Percentiles rank a stretch among this genome's conserved stretches.
Evolutionary conservation across 495 filamentous ascomycete genomes (phyloP).

Genomic region (Cenococcum geophilum): DNA sequence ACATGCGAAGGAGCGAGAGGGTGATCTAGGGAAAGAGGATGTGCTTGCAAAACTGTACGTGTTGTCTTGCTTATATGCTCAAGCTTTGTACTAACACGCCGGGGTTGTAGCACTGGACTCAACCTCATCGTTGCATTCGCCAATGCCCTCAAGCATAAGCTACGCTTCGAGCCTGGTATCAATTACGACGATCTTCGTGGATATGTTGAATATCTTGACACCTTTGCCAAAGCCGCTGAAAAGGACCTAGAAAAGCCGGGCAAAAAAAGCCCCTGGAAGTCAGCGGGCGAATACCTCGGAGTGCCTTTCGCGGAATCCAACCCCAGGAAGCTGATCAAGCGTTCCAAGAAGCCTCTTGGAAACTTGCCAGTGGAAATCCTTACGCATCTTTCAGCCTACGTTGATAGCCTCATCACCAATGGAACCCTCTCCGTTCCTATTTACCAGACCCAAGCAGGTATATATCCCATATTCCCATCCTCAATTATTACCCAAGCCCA

Average conservation of each 20-base stretch:
- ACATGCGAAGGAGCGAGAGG: constrained; percentile 59
- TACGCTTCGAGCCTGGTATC: constrained; percentile 80
- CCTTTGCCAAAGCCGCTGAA: constrained; percentile 66
- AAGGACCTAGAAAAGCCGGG: constrained; percentile 43
- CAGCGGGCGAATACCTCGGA: constrained; percentile 30
- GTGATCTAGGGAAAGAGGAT: constrained; percentile 58
- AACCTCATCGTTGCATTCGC: constrained; percentile 78
- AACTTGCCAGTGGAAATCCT: constrained; percentile 37
- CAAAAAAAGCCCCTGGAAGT: constrained; percentile 31
- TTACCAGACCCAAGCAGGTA: constrained; percentile 33
- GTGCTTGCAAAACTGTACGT: constrained; percentile 55
- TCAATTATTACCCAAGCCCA: not conserved
- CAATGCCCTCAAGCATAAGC: constrained; percentile 73
- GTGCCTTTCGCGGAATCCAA: constrained; percentile 35
- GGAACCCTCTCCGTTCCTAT: constrained; percentile 48
- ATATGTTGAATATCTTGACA: constrained; percentile 56
- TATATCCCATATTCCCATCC: not conserved
- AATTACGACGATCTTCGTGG: constrained; percentile 60
- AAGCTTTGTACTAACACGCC: not conserved
- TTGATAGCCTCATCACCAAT: constrained; percentile 38
- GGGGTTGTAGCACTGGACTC: constrained; percentile 55
- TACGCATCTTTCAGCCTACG: constrained; percentile 32
- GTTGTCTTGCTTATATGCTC: constrained; percentile 1
- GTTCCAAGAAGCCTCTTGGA: constrained; percentile 35
- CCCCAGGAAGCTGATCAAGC: constrained; percentile 34